Base-by-base conservation (phyloP, 2,329 filamentous ascomycete species). In the Phaeosphaeria sp. region DNA sequence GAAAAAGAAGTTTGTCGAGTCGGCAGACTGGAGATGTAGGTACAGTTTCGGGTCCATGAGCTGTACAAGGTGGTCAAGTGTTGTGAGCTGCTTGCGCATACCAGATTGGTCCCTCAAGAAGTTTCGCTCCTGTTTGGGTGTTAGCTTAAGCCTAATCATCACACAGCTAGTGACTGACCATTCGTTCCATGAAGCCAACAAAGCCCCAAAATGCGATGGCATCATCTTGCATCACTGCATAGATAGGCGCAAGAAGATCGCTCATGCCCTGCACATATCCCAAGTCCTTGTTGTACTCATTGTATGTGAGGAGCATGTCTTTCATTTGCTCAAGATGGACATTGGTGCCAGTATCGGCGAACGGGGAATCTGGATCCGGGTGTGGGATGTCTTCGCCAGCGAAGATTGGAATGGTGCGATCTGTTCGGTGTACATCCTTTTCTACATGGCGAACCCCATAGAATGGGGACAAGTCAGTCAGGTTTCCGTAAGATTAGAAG, bases 261-360 rank as follows among this genome's bases (percentile, higher is more conserved):
- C 93, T 97, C 95, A 99, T 99, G 60, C 95, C 95, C 80, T 99
- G 95, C 1, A 99, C 95, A 73, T 99, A 99, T 49, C 96, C 95
- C 2, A 99, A 85, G 57, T 95, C 92, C 57, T 89, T 91, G 80
- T 99, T 99, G 79, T 96, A 96, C 79, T 99, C 95, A 75, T 99
- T 98, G 78, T 99, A 99, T 0, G 95, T 98, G 18, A 99, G 84
- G 0, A 99, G 88, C 91, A 99, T 96, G 75, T 99, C 95, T 80
- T 99, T 99, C 87, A 99, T 91, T 80, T 99, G 95, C 78, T 99
- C 95, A 63, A 99, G 86, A 77, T 99, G 95, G 6, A 97, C 93
- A 70, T 99, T 99, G 47, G 95, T 99, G 61, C 95, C 95, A 3
- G 89, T 87, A 45, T 93, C 91, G 13, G 94, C 92, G 77, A 98